Conservation (phyloP, 345 rosid species). For the Trapa bicornis region DNA sequence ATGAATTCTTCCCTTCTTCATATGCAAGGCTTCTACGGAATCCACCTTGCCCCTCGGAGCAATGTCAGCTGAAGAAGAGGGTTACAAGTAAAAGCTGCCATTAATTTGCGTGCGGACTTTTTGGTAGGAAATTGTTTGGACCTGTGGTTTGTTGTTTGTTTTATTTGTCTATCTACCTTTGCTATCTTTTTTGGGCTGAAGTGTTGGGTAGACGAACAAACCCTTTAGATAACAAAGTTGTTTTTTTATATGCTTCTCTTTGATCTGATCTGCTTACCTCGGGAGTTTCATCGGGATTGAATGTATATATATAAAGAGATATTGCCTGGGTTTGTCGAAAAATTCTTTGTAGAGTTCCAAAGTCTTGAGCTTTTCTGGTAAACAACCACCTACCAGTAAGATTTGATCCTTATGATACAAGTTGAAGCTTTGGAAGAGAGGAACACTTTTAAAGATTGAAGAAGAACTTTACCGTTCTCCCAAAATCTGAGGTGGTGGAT, state of each 20-base stretch:
- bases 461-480: constrained; percentile 8
- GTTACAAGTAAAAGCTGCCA: constrained; percentile 1
- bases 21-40: not conserved
- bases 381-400: constrained; percentile 22
- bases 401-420: constrained; percentile 17
- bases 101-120: constrained; percentile 10
- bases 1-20: not conserved
- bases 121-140: constrained; percentile 15
- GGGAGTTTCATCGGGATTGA: not conserved
- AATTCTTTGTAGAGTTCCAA: constrained; percentile 9
- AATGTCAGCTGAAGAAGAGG: not conserved
- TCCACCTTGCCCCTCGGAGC: not conserved
- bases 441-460: constrained; percentile 4
- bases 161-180: not conserved
- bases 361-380: constrained; percentile 30
- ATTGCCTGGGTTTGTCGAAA: constrained; percentile 24
- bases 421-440: constrained; percentile 12
- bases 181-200: constrained; percentile 11
- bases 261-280: constrained; percentile 1
- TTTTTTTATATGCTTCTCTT: not conserved
- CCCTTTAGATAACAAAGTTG: constrained; percentile 26
- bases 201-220: constrained; percentile 50
- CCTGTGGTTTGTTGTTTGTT: constrained; percentile 9
- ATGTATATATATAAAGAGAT: not conserved
- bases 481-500: not conserved